A percentile compares a stretch with the other conserved stretches of the same genome.
phyloP scores from a whole-genome alignment of 2,329 filamentous ascomycete species.

The Verticillium tricorpus region DNA sequence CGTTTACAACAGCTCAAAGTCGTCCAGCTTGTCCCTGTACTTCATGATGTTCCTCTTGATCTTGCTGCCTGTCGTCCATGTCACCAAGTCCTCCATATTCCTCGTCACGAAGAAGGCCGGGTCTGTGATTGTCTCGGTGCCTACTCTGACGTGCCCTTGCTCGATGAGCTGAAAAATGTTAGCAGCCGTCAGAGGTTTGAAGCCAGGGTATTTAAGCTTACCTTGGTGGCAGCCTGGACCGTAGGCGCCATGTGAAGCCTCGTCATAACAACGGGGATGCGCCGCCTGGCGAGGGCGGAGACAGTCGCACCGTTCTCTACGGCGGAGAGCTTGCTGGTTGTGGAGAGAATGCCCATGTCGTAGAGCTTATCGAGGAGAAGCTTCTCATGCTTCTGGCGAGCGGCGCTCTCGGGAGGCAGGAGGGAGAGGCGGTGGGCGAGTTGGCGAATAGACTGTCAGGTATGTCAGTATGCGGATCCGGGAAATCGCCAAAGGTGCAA shows the following conservation, averaged over 20 bases:
- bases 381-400: slow-evolving; percentile 79
- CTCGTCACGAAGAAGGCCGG: slow-evolving; percentile 80
- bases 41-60: slow-evolving; percentile 95
- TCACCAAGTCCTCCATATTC: slow-evolving; percentile 92
- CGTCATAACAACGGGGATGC: slow-evolving; percentile 88
- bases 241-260: slow-evolving; percentile 87
- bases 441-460: slow-evolving; percentile 69
- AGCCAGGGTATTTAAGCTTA: background rate
- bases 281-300: slow-evolving; percentile 76
- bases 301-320: slow-evolving; percentile 90
- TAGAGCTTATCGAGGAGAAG: slow-evolving; percentile 87
- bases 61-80: slow-evolving; percentile 94
- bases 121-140: slow-evolving; percentile 85
- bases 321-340: slow-evolving; percentile 70
- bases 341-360: slow-evolving; percentile 82
- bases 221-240: slow-evolving; percentile 72
- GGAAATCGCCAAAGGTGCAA: slow-evolving; percentile 11
- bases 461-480: slow-evolving; percentile 12
- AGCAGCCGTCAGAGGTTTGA: background rate
- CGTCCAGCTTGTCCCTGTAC: slow-evolving; percentile 91
- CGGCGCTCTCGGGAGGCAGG: slow-evolving; percentile 72
- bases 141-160: slow-evolving; percentile 88
- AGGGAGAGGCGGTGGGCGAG: slow-evolving; percentile 84
- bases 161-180: slow-evolving; percentile 60
- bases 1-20: slow-evolving; percentile 68